These are phyloP conservation scores for Nicotiana knightiana DNA, from an alignment of 257 asterid genomes.

Conservation along the genomic window DNA sequence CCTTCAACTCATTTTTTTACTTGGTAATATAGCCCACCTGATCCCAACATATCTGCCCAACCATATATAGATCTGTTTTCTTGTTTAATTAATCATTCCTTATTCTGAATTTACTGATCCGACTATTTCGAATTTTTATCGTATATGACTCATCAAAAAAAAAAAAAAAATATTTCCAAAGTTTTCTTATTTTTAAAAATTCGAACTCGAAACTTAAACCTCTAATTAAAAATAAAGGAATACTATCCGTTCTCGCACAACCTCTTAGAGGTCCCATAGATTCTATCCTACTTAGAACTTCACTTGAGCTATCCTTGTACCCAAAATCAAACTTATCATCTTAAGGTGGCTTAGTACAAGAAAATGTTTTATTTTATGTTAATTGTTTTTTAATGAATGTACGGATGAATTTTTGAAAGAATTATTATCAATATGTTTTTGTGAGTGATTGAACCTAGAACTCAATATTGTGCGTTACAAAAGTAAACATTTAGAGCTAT, in stretches of 20 bases:
- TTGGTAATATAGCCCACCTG: neutral
- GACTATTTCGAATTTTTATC: too few species aligned
- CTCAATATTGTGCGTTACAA: neutral
- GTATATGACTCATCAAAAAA: too few species aligned
- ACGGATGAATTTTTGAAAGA: neutral
- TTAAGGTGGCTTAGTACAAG: neutral
- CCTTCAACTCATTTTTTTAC: neutral
- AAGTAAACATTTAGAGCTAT: too few species aligned
- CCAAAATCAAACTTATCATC: neutral
- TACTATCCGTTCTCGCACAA: too few species aligned
- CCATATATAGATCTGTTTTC: too few species aligned
- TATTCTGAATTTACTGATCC: too few species aligned
- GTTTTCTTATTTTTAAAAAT: too few species aligned
- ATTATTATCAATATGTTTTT: neutral
- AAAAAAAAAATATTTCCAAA: too few species aligned
- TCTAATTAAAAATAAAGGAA: too few species aligned
- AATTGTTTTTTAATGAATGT: neutral
- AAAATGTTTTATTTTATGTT: neutral
- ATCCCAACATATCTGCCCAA: constrained; percentile 1
- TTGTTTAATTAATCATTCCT: too few species aligned
- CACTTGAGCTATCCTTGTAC: neutral
- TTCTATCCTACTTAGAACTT: neutral
- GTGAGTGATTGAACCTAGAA: neutral
- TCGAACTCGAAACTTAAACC: too few species aligned
- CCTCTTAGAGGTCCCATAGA: neutral